Evolutionary conservation across 306 rosid species (phyloP).

Genomic region (Glycine soja): DNA sequence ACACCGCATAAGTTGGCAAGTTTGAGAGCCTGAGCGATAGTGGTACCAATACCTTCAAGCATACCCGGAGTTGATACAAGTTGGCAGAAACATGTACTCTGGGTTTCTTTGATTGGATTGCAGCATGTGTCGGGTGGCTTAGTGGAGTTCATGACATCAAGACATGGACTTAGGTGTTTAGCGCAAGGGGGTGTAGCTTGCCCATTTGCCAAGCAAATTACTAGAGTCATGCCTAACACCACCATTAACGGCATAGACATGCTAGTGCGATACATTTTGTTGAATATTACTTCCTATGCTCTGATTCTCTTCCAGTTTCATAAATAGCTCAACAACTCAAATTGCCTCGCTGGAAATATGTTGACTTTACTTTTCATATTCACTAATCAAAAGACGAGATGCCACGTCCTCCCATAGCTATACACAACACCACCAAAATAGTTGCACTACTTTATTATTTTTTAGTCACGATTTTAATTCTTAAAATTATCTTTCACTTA

Average conservation of each 20-base stretch:
- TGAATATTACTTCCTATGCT: too few relatives aligned
- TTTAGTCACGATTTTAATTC: too few relatives aligned
- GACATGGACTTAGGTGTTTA: conserved; percentile 38
- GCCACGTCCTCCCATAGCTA: not conserved
- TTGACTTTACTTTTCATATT: not conserved
- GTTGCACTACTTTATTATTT: too few relatives aligned
- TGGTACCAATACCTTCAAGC: conserved; percentile 35
- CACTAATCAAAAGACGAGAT: not conserved
- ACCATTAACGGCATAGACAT: not conserved
- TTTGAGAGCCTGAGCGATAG: conserved; percentile 39
- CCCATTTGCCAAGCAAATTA: conserved; percentile 33
- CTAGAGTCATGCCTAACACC: not conserved
- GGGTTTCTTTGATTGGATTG: conserved; percentile 48
- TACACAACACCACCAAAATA: too few relatives aligned
- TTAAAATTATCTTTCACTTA: not conserved
- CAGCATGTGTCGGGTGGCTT: conserved; percentile 66
- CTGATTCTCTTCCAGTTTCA: not conserved
- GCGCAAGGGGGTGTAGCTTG: not conserved
- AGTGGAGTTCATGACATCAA: conserved; percentile 29
- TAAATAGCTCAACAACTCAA: not conserved
- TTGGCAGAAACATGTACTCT: conserved; percentile 64
- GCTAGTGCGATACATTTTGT: too few relatives aligned
- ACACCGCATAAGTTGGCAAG: conserved; percentile 58
- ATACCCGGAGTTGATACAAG: conserved; percentile 45
- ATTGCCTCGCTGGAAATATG: not conserved